Evolutionary conservation across 257 asterid genomes (phyloP), one percentile per base, ranked within the genome.

Genomic region (Nicotiana tomentosiformis): DNA sequence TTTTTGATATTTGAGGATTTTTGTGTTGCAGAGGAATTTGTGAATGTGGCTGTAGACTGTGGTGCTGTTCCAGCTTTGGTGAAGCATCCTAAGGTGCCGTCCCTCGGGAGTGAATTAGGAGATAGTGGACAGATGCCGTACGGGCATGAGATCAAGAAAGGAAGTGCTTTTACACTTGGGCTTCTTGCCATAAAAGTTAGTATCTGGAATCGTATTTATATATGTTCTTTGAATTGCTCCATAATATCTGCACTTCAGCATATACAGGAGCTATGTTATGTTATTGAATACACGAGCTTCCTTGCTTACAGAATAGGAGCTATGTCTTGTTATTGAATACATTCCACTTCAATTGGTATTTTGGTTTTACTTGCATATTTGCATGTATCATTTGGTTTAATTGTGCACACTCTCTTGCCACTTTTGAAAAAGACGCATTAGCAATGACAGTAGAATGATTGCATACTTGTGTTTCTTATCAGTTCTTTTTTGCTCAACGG

Each of bases 71-170:
- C 97, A 8, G 89, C 89, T 15, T 85, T 96, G 76, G 98, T 94
- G 82, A 90, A 86, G 92, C 98, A 94, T 89, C 94, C 94, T 70
- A 89, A 90, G 88, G 90, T 92, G 33, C 94, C 97, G 17, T 84
- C 89, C n/a, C 83, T 79, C 29, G 87, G 23, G 67, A 88, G 87
- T 69, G 94, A 89, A 77, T 30, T 30, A 30, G 93, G 91, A 35
- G 97, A 90, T 61, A 80, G 82, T 86, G 90, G 82, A 32, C 83
- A 78, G 29, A 87, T 83, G 86, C 89, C 89, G 1, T 89, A 91
- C 77, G 97, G 92, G 90, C 98, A 94, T 76, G 99, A 96, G 90
- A 94, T 94, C 84, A 98, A 94, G 91, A 96, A 96, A 88, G 98
- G 99, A 86, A 92, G 98, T 82, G 99, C 99, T 78, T 94, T 96